Conservation (phyloP, 2,329 filamentous ascomycete genomes). For the Aureobasidium sp. region DNA sequence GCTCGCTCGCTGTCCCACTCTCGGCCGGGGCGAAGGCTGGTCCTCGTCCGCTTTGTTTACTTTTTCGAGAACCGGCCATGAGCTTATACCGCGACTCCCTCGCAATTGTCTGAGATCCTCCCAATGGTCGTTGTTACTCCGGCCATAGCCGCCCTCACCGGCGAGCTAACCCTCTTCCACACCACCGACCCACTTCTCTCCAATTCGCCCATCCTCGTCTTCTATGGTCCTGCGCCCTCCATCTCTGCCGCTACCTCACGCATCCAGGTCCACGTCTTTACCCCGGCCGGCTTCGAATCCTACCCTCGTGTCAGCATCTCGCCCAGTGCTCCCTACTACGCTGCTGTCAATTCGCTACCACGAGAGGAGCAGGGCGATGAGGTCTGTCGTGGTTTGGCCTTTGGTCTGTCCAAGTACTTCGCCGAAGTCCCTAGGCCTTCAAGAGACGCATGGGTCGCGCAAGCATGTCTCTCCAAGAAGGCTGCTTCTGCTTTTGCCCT, state of each 20-base stretch:
- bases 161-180: slow-evolving; percentile 82
- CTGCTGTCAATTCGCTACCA: slow-evolving; percentile 80
- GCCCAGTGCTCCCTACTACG: slow-evolving; percentile 83
- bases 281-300: slow-evolving; percentile 77
- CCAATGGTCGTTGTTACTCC: slow-evolving; percentile 74
- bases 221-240: slow-evolving; percentile 68
- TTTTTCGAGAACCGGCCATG: not conserved
- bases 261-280: slow-evolving; percentile 89
- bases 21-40: slow-evolving; percentile 2
- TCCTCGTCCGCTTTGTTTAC: slow-evolving; percentile 11
- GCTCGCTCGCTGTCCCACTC: not conserved
- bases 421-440: slow-evolving; percentile 70
- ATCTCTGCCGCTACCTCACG: slow-evolving; percentile 88
- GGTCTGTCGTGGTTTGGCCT: slow-evolving; percentile 80
- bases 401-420: slow-evolving; percentile 92
- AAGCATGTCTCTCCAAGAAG: slow-evolving; percentile 42
- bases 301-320: slow-evolving; percentile 89
- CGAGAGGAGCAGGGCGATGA: slow-evolving; percentile 95
- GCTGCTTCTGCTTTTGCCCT: slow-evolving; percentile 59
- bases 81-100: not conserved
- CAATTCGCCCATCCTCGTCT: slow-evolving; percentile 75
- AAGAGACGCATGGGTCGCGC: slow-evolving; percentile 58
- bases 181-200: slow-evolving; percentile 75
- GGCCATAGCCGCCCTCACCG: slow-evolving; percentile 65
- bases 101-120: not conserved